phyloP scores from a whole-genome alignment of 805 yeast species.

The Saturnispora sanitii region DNA sequence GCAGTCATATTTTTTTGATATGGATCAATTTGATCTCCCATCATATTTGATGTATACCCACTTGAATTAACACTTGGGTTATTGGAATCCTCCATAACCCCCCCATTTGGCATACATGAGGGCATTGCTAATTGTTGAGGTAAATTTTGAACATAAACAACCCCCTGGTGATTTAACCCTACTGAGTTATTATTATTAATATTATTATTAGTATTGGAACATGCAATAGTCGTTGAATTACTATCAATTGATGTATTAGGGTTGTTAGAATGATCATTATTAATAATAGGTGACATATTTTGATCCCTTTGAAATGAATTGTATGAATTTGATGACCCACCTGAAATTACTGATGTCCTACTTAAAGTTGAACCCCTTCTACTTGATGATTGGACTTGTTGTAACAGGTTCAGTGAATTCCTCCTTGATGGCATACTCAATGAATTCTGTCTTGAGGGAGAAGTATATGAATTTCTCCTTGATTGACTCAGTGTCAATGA shows the following conservation, averaged over 20 bases:
- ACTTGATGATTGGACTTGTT: constrained; percentile 10
- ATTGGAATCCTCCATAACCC: not conserved
- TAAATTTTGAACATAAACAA: constrained; percentile 19
- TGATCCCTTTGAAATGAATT: too few species aligned
- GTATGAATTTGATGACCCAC: constrained; percentile 2
- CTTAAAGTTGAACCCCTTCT: constrained; percentile 17
- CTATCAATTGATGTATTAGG: too few species aligned
- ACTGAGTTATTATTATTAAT: not conserved
- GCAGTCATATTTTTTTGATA: not conserved
- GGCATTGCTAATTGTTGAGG: constrained; percentile 57
- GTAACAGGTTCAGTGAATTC: constrained; percentile 11
- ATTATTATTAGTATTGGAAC: not conserved
- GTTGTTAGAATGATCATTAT: too few species aligned
- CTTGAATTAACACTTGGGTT: too few species aligned
- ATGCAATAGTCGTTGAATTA: not conserved
- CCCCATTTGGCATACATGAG: constrained; percentile 19
- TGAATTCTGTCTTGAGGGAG: constrained; percentile 11
- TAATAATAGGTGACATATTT: too few species aligned
- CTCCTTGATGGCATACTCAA: constrained; percentile 12
- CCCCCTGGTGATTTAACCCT: too few species aligned
- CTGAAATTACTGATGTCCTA: constrained; percentile 7
- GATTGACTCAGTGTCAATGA: constrained; percentile 13
- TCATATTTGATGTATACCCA: too few species aligned
- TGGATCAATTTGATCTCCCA: not conserved
- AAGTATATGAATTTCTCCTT: constrained; percentile 17